Conservation (phyloP, 345 rosid species). For the Gossypium raimondii region DNA sequence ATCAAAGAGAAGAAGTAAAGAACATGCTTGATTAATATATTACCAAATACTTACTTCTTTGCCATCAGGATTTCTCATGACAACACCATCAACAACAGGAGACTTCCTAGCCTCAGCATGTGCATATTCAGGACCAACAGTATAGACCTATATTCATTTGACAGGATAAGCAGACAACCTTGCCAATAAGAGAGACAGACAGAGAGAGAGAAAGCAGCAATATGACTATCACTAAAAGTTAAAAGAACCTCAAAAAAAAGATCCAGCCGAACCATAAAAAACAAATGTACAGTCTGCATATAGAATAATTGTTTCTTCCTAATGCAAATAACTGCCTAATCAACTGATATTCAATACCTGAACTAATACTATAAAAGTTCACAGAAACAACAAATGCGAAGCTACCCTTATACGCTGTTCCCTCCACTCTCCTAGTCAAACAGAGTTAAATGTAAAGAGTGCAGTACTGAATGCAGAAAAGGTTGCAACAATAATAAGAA, state of each 20-base stretch:
- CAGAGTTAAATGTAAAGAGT: background rate
- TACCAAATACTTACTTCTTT: conserved; percentile 70
- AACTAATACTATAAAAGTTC: background rate
- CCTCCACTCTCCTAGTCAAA: background rate
- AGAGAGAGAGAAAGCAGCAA: background rate
- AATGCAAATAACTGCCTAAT: background rate
- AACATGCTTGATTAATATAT: background rate
- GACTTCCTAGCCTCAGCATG: conserved; percentile 99
- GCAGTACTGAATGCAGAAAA: background rate
- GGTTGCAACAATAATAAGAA: conserved; percentile 2
- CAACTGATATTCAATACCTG: background rate
- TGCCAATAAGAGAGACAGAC: conserved; percentile 11
- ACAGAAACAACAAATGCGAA: background rate
- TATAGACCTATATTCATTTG: conserved; percentile 69
- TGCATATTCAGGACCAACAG: conserved; percentile 98
- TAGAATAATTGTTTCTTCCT: background rate
- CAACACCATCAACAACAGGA: conserved; percentile 99
- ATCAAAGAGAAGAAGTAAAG: conserved; percentile 10
- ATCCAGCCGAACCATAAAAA: conserved; percentile 4
- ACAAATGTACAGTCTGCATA: background rate
- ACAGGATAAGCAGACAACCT: conserved; percentile 19
- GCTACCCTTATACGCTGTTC: background rate
- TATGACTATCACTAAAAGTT: conserved; percentile 1
- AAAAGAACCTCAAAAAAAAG: background rate
- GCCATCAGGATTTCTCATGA: conserved; percentile 95